A percentile compares a stretch with the other conserved stretches of the same genome.
Evolutionary conservation across 495 filamentous ascomycete species (phyloP).

Genomic region (Cryomyces minteri): DNA sequence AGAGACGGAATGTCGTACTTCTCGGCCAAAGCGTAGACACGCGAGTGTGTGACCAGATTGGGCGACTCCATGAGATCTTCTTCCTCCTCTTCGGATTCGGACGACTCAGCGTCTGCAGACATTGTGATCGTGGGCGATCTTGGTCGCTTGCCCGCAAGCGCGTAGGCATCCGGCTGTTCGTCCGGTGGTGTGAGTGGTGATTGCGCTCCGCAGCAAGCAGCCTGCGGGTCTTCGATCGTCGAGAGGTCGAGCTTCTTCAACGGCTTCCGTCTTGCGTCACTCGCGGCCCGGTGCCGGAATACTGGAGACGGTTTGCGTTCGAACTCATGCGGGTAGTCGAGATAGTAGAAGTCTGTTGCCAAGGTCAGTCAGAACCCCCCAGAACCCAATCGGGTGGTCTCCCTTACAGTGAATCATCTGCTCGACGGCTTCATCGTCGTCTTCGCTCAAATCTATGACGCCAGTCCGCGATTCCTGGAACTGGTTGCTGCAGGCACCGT

Average conservation of each 20-base stretch:
- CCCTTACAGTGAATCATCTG: conserved; percentile 25
- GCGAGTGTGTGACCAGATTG: conserved; percentile 17
- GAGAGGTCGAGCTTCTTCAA: conserved; percentile 16
- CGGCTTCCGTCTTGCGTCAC: conserved; percentile 4
- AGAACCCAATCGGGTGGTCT: not conserved
- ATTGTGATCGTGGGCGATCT: conserved; percentile 2
- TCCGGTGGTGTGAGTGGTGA: not conserved
- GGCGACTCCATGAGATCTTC: conserved; percentile 10
- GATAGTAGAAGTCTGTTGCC: conserved; percentile 23
- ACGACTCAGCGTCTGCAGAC: not conserved
- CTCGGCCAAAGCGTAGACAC: conserved; percentile 24
- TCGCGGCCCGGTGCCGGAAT: no score
- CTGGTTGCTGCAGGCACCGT: conserved; percentile 17
- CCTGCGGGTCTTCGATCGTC: conserved; percentile 18
- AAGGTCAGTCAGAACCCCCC: conserved; percentile 1
- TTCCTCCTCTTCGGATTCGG: conserved; percentile 9
- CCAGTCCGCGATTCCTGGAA: conserved; percentile 19
- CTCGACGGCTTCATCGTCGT: conserved; percentile 23
- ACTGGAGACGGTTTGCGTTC: not conserved
- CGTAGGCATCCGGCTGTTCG: not conserved
- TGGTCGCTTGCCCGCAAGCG: not conserved
- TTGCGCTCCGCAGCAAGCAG: not conserved
- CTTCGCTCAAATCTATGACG: conserved; percentile 22
- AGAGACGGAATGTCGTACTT: conserved; percentile 23
- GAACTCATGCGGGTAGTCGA: conserved; percentile 19